phyloP scores from a whole-genome alignment of 2,329 filamentous ascomycete genomes.

The Verruconis gallopava region DNA sequence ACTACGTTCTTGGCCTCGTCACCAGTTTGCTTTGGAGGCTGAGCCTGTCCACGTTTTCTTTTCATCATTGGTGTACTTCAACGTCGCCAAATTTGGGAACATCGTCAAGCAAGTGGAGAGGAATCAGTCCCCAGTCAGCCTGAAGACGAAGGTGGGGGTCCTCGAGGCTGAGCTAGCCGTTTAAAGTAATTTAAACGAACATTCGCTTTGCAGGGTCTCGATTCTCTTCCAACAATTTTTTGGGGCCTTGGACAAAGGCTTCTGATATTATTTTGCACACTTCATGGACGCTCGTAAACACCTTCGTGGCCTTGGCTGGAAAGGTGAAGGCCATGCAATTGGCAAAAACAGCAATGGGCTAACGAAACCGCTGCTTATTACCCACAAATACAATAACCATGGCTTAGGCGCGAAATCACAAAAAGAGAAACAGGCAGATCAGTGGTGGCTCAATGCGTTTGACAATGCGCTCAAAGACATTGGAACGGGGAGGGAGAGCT shows the following conservation, averaged over 20 bases:
- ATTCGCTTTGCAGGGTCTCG: too few relatives aligned
- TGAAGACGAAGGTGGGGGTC: too few relatives aligned
- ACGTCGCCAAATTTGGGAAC: too few relatives aligned
- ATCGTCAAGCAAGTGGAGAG: too few relatives aligned
- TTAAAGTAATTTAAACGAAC: too few relatives aligned
- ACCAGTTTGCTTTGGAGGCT: too few relatives aligned
- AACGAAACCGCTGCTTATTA: conserved; percentile 68
- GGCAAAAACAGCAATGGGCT: conserved; percentile 68
- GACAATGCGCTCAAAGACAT: conserved; percentile 79
- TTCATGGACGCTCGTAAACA: conserved; percentile 81
- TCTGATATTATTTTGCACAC: too few relatives aligned
- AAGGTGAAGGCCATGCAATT: conserved; percentile 75
- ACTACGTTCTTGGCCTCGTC: not conserved
- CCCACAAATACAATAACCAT: conserved; percentile 66
- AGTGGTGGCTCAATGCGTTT: conserved; percentile 96
- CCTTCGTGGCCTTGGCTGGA: conserved; percentile 79
- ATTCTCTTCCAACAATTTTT: not conserved
- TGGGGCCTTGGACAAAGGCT: too few relatives aligned
- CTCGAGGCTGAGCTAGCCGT: too few relatives aligned
- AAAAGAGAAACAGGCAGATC: conserved; percentile 48
- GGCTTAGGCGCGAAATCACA: conserved; percentile 66
- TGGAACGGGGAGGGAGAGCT: conserved; percentile 45
- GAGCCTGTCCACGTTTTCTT: too few relatives aligned
- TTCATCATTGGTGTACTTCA: not conserved
- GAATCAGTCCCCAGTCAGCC: too few relatives aligned